phyloP scores from a whole-genome alignment of 352 stramenopile species.

The Phytophthora palmivora region DNA sequence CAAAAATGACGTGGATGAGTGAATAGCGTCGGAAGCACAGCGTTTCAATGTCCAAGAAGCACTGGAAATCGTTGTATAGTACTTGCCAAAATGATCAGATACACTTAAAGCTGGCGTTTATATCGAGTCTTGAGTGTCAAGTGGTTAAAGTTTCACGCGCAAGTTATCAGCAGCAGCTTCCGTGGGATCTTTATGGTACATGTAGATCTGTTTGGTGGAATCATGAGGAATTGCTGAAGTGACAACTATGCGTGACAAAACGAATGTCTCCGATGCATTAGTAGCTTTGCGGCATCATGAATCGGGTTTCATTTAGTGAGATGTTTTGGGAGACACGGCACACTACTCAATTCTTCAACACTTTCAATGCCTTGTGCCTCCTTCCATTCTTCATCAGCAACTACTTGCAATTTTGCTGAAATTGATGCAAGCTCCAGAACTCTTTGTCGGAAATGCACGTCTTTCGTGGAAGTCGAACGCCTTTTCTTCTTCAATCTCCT shows the following conservation, averaged over 20 bases:
- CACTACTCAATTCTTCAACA: constrained; percentile 12
- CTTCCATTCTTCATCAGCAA: constrained; percentile 20
- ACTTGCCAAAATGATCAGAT: not conserved
- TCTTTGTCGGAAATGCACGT: constrained; percentile 17
- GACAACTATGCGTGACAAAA: too few species aligned
- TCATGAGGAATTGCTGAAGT: too few species aligned
- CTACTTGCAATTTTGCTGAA: constrained; percentile 21
- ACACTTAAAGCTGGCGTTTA: too few species aligned
- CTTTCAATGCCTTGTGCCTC: constrained; percentile 13
- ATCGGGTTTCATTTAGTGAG: not conserved
- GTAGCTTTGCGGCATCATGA: not conserved
- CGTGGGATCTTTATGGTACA: too few species aligned
- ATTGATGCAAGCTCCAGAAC: constrained; percentile 28
- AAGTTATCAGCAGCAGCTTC: not conserved
- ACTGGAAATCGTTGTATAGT: too few species aligned
- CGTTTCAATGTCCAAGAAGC: too few species aligned
- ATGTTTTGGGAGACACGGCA: constrained; percentile 2
- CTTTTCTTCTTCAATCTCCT: constrained; percentile 23
- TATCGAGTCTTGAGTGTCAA: too few species aligned
- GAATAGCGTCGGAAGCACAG: too few species aligned
- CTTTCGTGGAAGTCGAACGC: not conserved
- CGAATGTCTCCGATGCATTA: not conserved
- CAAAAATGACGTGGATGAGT: too few species aligned
- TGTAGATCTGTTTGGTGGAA: too few species aligned
- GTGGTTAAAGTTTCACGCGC: too few species aligned